Conservation (phyloP, 305 asterid genomes). For the Fraxinus platypoda region DNA sequence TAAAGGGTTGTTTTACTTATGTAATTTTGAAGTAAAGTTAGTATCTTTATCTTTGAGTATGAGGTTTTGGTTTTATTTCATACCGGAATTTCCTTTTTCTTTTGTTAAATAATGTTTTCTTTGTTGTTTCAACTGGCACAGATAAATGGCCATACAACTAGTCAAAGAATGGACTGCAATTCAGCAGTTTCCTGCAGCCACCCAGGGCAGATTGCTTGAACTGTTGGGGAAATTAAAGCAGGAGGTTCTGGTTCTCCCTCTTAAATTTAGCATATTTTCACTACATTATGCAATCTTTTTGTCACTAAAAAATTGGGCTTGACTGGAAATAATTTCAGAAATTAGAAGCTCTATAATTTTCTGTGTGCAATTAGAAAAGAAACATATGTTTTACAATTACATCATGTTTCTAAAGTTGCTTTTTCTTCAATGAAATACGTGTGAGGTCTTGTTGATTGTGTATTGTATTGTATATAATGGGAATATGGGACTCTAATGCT, state of each 20-base stretch:
- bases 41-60: neutral
- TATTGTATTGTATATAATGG: neutral
- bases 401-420: neutral
- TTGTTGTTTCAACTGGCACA: conserved; percentile 22
- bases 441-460: neutral
- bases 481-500: neutral
- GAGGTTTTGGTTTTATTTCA: conserved; percentile 5
- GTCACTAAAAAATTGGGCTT: neutral
- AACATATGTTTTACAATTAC: neutral
- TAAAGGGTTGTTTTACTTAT: neutral
- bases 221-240: conserved; percentile 66
- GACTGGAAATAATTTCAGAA: neutral
- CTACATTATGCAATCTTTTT: neutral
- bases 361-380: neutral
- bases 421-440: neutral
- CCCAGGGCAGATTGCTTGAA: conserved; percentile 77
- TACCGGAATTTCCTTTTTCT: neutral
- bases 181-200: conserved; percentile 83
- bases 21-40: neutral
- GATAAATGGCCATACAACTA: conserved; percentile 64
- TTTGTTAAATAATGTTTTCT: neutral
- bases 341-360: neutral
- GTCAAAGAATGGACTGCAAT: conserved; percentile 82
- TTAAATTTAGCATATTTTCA: neutral
- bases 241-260: conserved; percentile 43